Percentiles rank a stretch among this genome's conserved stretches.
These are phyloP conservation scores for Phoma herbarum DNA, from an alignment of 2,329 filamentous ascomycete genomes.

Conservation along the genomic window DNA sequence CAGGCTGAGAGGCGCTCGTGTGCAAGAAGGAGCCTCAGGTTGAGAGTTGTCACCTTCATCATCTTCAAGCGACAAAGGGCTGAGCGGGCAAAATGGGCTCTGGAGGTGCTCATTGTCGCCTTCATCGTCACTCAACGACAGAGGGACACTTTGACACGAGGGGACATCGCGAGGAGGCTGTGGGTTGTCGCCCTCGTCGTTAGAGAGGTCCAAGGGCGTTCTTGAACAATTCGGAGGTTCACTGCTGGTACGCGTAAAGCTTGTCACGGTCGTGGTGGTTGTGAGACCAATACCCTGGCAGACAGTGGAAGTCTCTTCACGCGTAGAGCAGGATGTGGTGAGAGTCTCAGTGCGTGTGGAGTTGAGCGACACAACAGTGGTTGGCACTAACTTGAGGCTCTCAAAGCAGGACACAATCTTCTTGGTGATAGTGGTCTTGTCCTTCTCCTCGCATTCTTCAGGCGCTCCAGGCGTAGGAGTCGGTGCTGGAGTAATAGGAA, in stretches of 20 bases:
- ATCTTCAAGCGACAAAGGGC: constrained; percentile 36
- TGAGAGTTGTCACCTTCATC: neutral
- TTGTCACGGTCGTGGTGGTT: constrained; percentile 23
- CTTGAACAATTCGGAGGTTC: constrained; percentile 28
- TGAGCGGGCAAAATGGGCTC: constrained; percentile 7
- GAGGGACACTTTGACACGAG: constrained; percentile 32
- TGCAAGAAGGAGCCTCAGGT: constrained; percentile 29
- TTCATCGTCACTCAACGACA: constrained; percentile 44
- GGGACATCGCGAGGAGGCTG: constrained; percentile 3
- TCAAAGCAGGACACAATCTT: constrained; percentile 32
- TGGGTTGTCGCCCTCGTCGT: constrained; percentile 42
- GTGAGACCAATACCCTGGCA: constrained; percentile 22
- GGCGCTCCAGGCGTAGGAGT: neutral
- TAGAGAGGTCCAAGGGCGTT: constrained; percentile 34
- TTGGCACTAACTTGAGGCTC: constrained; percentile 11
- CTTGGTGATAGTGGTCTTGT: constrained; percentile 37
- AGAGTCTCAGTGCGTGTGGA: constrained; percentile 25
- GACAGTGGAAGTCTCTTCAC: constrained; percentile 26
- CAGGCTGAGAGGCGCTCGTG: constrained; percentile 30
- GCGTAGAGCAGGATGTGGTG: constrained; percentile 29
- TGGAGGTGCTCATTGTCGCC: constrained; percentile 33
- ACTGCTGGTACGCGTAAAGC: constrained; percentile 5
- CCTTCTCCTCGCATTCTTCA: constrained; percentile 27
- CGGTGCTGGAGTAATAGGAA: too few species aligned
- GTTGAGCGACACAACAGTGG: constrained; percentile 18